phyloP scores from a whole-genome alignment of 2,329 filamentous ascomycete species.

The Alternaria sp. region DNA sequence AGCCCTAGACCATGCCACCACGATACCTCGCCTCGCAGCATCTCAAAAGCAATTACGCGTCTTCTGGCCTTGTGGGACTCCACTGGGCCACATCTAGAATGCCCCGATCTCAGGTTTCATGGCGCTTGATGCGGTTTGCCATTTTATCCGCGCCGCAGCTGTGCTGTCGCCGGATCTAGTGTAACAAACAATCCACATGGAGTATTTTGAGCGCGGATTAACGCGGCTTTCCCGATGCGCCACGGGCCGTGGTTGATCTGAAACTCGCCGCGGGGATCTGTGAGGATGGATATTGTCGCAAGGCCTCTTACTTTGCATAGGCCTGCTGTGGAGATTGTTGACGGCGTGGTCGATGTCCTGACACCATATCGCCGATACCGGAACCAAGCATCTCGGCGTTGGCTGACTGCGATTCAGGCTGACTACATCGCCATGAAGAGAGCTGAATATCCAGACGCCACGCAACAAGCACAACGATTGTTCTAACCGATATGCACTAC shows the following conservation, averaged over 20 bases:
- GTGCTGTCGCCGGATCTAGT: background rate
- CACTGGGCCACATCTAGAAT: background rate
- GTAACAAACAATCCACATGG: background rate
- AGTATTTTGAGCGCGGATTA: background rate
- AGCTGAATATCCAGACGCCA: background rate
- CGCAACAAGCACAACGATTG: background rate
- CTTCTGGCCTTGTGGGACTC: constrained; percentile 6
- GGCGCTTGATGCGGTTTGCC: constrained; percentile 6
- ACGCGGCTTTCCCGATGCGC: background rate
- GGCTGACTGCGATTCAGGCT: background rate
- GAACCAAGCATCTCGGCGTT: background rate
- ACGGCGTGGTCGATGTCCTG: background rate
- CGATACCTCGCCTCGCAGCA: background rate
- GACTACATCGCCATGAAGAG: background rate
- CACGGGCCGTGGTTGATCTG: constrained; percentile 10
- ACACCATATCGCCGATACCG: background rate
- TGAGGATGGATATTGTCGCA: background rate
- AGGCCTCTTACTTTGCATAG: background rate
- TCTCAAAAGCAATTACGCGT: constrained; percentile 4
- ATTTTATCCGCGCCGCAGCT: constrained; percentile 1
- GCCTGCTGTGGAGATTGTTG: background rate
- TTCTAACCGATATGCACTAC: background rate
- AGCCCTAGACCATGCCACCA: background rate
- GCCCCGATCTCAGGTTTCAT: constrained; percentile 12
- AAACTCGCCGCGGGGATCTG: constrained; percentile 1